Conservation (phyloP, 495 filamentous ascomycete genomes). For the Podospora bellae-mahoneyi region DNA sequence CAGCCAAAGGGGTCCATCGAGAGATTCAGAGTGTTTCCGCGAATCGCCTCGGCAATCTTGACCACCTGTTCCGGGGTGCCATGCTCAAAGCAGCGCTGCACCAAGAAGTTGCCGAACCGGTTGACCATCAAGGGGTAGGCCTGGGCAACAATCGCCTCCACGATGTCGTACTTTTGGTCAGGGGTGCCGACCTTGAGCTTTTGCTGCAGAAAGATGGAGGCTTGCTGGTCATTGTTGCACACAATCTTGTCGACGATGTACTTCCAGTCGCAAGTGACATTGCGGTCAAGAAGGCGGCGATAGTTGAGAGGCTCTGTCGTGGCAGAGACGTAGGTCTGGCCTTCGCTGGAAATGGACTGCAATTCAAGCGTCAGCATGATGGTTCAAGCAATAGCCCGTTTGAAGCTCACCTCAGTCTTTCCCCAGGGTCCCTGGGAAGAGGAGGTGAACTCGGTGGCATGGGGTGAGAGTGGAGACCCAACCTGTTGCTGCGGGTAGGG, state of each 20-base stretch:
- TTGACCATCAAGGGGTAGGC: slow-evolving; percentile 97
- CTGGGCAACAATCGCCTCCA: slow-evolving; percentile 92
- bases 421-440: slow-evolving; percentile 40
- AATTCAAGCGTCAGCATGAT: slow-evolving; percentile 11
- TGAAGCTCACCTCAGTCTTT: slow-evolving; percentile 51
- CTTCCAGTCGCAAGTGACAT: slow-evolving; percentile 97
- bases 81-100: slow-evolving; percentile 98
- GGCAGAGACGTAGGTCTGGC: slow-evolving; percentile 78
- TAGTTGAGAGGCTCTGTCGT: slow-evolving; percentile 91
- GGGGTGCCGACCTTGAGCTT: slow-evolving; percentile 95
- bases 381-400: neutral
- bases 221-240: slow-evolving; percentile 98
- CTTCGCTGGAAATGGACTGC: slow-evolving; percentile 49
- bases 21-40: slow-evolving; percentile 87
- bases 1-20: slow-evolving; percentile 99
- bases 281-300: slow-evolving; percentile 89
- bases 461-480: slow-evolving; percentile 78
- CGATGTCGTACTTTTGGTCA: slow-evolving; percentile 95
- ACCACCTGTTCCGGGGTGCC: slow-evolving; percentile 92
- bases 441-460: slow-evolving; percentile 75
- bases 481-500: slow-evolving; percentile 68
- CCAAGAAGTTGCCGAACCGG: slow-evolving; percentile 95
- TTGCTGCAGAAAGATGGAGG: slow-evolving; percentile 96
- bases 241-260: slow-evolving; percentile 99
- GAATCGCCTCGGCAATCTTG: slow-evolving; percentile 90